Evolutionary conservation across 306 rosid species (phyloP).

Genomic region (Medicago arabica): DNA sequence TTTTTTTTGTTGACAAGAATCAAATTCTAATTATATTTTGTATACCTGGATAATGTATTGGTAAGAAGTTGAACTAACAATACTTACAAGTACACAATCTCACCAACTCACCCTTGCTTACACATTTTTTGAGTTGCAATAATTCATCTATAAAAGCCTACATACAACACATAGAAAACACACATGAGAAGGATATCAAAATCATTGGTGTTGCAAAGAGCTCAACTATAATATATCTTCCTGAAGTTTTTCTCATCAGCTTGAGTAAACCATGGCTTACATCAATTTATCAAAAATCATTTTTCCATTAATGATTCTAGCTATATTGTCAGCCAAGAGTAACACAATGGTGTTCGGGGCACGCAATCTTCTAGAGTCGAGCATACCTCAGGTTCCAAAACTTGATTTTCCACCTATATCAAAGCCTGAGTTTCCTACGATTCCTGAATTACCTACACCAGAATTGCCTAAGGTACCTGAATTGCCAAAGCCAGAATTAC

Average conservation of each 20-base stretch:
- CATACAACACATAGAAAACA: background rate
- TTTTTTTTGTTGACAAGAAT: too few species aligned
- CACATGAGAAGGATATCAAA: background rate
- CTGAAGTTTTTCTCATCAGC: background rate
- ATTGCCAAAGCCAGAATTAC: too few species aligned
- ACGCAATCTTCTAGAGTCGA: too few species aligned
- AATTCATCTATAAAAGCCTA: background rate
- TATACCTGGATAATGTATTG: background rate
- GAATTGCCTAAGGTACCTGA: too few species aligned
- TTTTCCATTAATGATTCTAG: constrained; percentile 30
- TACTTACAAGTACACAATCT: background rate
- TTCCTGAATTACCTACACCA: too few species aligned
- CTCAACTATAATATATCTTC: background rate
- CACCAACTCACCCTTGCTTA: constrained; percentile 6
- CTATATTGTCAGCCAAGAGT: too few species aligned
- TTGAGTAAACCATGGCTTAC: constrained; percentile 34
- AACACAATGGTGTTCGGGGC: too few species aligned
- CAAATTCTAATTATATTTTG: background rate
- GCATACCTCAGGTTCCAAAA: too few species aligned
- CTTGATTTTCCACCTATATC: too few species aligned
- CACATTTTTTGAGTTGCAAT: background rate
- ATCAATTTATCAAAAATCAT: background rate
- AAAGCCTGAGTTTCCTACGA: too few species aligned
- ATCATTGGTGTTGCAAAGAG: background rate
- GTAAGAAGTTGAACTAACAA: constrained; percentile 32